Conservation (phyloP, 441 rosid genomes). For the Bocquillonia castaneifolia region DNA sequence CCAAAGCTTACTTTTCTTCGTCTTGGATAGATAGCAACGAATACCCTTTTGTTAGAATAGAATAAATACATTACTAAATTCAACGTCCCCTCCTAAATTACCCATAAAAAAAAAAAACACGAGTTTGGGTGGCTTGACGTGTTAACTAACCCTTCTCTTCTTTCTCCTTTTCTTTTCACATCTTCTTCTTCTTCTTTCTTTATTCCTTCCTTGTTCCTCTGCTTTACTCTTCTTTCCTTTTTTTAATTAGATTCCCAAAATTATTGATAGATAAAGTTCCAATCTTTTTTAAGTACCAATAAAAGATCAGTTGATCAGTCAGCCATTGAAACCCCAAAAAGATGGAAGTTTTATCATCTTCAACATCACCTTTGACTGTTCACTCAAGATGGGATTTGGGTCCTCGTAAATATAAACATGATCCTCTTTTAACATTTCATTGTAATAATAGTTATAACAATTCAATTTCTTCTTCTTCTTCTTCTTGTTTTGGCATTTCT, state of each 20-base stretch:
- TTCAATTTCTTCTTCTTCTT: constrained; percentile 39
- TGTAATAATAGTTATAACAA: constrained; percentile 10
- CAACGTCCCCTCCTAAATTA: no score
- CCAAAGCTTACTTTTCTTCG: not conserved
- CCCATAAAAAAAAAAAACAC: not conserved
- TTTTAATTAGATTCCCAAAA: not conserved
- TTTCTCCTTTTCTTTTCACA: constrained; percentile 9
- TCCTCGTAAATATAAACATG: constrained; percentile 24
- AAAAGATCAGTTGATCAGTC: not conserved
- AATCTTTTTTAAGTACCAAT: not conserved
- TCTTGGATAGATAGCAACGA: not conserved
- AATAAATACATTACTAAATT: constrained; percentile 9
- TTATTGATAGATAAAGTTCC: not conserved
- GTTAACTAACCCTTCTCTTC: constrained; percentile 37
- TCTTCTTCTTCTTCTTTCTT: constrained; percentile 29
- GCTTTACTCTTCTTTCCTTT: constrained; percentile 18
- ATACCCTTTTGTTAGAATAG: constrained; percentile 13
- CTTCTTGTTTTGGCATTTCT: constrained; percentile 40
- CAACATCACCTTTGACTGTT: constrained; percentile 51
- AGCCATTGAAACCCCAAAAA: not conserved
- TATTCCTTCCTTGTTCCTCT: constrained; percentile 36
- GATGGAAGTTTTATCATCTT: constrained; percentile 60
- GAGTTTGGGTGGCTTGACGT: constrained; percentile 42
- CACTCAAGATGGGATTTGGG: constrained; percentile 40
- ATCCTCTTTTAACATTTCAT: constrained; percentile 25